A percentile compares a stretch with the other conserved stretches of the same genome.
phyloP scores from a whole-genome alignment of 2,329 filamentous ascomycete species.

The Clonostachys rhizophaga region DNA sequence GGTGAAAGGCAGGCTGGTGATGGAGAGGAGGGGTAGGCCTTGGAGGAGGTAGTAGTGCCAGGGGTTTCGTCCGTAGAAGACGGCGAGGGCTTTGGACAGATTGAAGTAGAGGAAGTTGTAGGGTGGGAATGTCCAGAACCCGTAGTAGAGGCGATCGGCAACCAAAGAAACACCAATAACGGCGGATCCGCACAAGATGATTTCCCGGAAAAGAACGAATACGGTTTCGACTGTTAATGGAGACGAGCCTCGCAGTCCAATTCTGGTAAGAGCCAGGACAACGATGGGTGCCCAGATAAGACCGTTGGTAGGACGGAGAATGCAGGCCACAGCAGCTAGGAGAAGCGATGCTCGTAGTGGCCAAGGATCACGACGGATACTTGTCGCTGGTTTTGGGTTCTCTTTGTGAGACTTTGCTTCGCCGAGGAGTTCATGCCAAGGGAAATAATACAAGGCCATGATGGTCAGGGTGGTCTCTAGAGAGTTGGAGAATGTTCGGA shows the following conservation, averaged over 20 bases:
- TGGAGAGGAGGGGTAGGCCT: constrained; percentile 82
- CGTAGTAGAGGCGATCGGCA: constrained; percentile 77
- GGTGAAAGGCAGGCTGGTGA: constrained; percentile 75
- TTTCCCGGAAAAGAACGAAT: constrained; percentile 56
- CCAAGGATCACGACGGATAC: constrained; percentile 12
- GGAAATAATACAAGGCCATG: constrained; percentile 77
- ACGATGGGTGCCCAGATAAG: constrained; percentile 76
- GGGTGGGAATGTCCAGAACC: constrained; percentile 82
- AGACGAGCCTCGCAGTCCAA: constrained; percentile 25
- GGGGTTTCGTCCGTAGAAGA: constrained; percentile 88
- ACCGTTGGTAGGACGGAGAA: constrained; percentile 84
- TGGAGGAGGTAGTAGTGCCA: constrained; percentile 93
- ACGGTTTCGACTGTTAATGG: constrained; percentile 37
- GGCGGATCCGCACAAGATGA: constrained; percentile 54
- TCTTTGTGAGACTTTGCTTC: constrained; percentile 30
- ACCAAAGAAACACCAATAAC: constrained; percentile 60
- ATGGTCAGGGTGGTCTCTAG: constrained; percentile 86
- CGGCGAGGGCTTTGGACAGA: constrained; percentile 76
- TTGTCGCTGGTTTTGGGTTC: constrained; percentile 21
- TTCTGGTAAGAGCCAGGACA: constrained; percentile 34
- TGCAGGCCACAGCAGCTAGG: constrained; percentile 75
- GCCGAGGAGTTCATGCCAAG: constrained; percentile 69
- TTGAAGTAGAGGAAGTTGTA: constrained; percentile 89
- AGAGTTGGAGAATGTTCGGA: constrained; percentile 89
- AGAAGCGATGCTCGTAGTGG: constrained; percentile 55